Conservation (phyloP, 768 basidiomycete genomes). For the Scleroderma citrinum region DNA sequence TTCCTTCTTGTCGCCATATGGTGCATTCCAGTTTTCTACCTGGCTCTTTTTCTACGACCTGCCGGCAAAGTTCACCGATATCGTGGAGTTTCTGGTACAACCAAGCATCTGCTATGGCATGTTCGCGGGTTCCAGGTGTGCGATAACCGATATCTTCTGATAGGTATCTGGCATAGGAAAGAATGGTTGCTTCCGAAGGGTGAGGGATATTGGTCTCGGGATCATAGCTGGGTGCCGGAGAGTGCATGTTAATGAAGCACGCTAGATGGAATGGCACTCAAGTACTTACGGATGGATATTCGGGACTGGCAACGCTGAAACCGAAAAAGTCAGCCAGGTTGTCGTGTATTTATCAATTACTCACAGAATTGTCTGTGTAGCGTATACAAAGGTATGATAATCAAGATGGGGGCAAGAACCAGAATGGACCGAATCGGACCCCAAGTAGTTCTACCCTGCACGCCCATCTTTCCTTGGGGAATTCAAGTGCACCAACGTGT, state of each 20-base stretch:
- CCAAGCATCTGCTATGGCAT: conserved; percentile 80
- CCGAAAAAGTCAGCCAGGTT: background rate
- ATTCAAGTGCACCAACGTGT: too few species aligned
- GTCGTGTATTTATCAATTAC: conserved; percentile 10
- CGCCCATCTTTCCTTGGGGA: too few species aligned
- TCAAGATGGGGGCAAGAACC: conserved; percentile 46
- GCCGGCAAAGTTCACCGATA: conserved; percentile 58
- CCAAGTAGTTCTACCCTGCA: conserved; percentile 29
- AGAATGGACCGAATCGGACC: conserved; percentile 56
- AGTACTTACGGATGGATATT: conserved; percentile 44
- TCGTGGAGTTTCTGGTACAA: conserved; percentile 62
- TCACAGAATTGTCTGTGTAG: conserved; percentile 45
- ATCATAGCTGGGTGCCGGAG: conserved; percentile 30
- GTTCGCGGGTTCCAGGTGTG: conserved; percentile 87
- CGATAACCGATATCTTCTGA: conserved; percentile 88
- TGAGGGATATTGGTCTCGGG: conserved; percentile 56
- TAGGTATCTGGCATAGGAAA: conserved; percentile 56
- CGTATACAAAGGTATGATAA: conserved; percentile 44
- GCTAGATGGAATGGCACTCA: background rate
- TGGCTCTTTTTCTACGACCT: conserved; percentile 34
- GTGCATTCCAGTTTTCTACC: conserved; percentile 77
- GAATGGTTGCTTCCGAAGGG: conserved; percentile 65
- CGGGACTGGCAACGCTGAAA: conserved; percentile 52
- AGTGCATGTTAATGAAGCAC: background rate
- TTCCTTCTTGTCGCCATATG: conserved; percentile 86